Percentiles rank a stretch among this genome's conserved stretches.
Evolutionary conservation across 768 basidiomycete species (phyloP).

Genomic region (Austroboletus eburneus): DNA sequence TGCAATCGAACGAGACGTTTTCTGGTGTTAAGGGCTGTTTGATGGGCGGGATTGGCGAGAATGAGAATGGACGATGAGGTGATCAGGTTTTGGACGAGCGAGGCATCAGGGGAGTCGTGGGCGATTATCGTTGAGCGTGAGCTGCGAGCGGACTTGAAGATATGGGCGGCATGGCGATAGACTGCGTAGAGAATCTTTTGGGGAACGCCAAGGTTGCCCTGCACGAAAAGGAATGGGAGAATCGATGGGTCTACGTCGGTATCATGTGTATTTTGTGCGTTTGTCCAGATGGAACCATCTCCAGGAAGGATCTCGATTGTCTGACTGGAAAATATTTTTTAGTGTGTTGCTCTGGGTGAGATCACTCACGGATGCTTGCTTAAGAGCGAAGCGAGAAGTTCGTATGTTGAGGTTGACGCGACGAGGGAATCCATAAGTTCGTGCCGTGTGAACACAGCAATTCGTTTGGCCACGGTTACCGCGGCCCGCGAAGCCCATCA

Average conservation of each 20-base stretch:
- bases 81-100: conserved; percentile 17
- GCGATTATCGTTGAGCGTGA: background rate
- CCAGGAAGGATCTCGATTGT: conserved; percentile 66
- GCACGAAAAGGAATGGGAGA: conserved; percentile 52
- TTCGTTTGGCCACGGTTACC: no score
- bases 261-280: conserved; percentile 3
- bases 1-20: conserved; percentile 47
- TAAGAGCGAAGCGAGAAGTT: conserved; percentile 23
- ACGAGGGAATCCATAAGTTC: conserved; percentile 1
- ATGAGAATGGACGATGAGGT: conserved; percentile 48
- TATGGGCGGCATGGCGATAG: conserved; percentile 42
- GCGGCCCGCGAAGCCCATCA: no score
- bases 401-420: conserved; percentile 7
- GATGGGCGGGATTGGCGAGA: conserved; percentile 64
- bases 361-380: conserved; percentile 25
- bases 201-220: conserved; percentile 63
- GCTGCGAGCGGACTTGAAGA: conserved; percentile 32
- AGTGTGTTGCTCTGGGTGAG: background rate
- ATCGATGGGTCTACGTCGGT: conserved; percentile 15
- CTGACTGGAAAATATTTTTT: conserved; percentile 11
- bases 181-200: conserved; percentile 50
- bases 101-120: conserved; percentile 2
- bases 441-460: background rate
- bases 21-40: conserved; percentile 60
- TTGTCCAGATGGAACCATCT: conserved; percentile 43